phyloP scores from a whole-genome alignment of 208 protist species.

The Acanthamoeba royreba region DNA sequence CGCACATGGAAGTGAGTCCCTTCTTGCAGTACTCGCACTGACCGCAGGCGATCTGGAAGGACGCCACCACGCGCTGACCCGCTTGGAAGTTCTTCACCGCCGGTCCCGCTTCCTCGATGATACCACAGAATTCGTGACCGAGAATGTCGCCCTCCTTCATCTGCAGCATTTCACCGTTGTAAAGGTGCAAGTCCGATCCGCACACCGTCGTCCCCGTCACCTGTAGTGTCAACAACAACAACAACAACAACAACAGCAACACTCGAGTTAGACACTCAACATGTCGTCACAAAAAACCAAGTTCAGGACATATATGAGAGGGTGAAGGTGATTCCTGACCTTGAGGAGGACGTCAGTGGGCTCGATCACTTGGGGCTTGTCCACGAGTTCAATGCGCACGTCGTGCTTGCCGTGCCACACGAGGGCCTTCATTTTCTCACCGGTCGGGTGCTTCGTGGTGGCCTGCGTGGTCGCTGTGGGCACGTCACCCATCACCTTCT shows the following conservation, averaged over 20 bases:
- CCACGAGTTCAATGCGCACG: background rate
- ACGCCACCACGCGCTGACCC: constrained; percentile 54
- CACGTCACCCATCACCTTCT: background rate
- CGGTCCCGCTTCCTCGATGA: constrained; percentile 52
- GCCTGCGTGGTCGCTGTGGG: background rate
- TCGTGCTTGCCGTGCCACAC: constrained; percentile 46
- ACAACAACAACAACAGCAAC: no score
- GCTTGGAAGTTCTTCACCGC: constrained; percentile 50
- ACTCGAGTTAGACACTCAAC: no score
- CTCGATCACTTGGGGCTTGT: constrained; percentile 52
- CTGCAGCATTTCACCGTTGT: constrained; percentile 51
- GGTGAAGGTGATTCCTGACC: background rate
- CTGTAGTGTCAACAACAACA: no score
- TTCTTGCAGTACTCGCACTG: constrained; percentile 68
- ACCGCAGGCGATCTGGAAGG: constrained; percentile 56
- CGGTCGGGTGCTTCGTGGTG: background rate
- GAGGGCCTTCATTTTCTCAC: constrained; percentile 50
- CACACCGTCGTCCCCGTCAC: constrained; percentile 62
- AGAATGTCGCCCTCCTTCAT: constrained; percentile 69
- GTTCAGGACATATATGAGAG: no score
- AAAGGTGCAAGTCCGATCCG: constrained; percentile 71
- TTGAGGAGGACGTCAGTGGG: constrained; percentile 51
- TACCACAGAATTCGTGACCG: constrained; percentile 61
- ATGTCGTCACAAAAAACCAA: no score
- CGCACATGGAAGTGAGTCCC: constrained; percentile 41